Base-by-base conservation (phyloP, 2,329 filamentous ascomycete genomes). In the Aspergillus tubingensis region DNA sequence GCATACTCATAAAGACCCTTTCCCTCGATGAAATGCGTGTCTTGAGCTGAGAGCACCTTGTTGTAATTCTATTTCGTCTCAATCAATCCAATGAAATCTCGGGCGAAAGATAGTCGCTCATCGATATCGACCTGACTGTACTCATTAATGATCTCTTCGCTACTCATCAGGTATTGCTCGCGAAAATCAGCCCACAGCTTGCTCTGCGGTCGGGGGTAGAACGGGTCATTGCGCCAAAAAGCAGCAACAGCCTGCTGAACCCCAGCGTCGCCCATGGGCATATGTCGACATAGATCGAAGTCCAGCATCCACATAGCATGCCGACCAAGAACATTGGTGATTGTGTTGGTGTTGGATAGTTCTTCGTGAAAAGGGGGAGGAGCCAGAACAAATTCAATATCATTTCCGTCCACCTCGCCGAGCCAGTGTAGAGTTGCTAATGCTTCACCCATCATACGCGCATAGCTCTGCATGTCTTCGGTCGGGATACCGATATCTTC, bases 311-410 rank as follows among this genome's bases (percentile, higher is more conserved):
- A 83, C 43, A 83, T 61, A 0, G 59, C 54, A 62, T 81, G 76
- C 0, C 61, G 8, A 0, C 75, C 77, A 0, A 82, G 66, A 0
- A 59, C 27, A 53, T 65, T 66, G 0, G 58, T 61, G 2, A 63
- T 48, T 3, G 60, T 8, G 1, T 36, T 19, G 4, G 8, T 56
- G 36, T 10, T 44, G 3, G 50, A 1, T 2, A 43, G 1, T 2
- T 30, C n/a, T 11, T 6, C 19, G 5, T 39, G 2, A 4, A 8
- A 51, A 5, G 60, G 52, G 2, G 60, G 62, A 2, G 67, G 59
- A 0, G 68, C 75, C 2, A 86, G 76, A 0, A 86, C 84, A 63
- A 85, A 86, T 52, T 87, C 82, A 2, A 87, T 76, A 49, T 85
- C 83, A 38, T 81, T 81, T 0, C 78, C 83, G 62, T 86, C 83